Evolutionary conservation across 495 filamentous ascomycete genomes (phyloP).

Genomic region (Evansstolkia leycettana): DNA sequence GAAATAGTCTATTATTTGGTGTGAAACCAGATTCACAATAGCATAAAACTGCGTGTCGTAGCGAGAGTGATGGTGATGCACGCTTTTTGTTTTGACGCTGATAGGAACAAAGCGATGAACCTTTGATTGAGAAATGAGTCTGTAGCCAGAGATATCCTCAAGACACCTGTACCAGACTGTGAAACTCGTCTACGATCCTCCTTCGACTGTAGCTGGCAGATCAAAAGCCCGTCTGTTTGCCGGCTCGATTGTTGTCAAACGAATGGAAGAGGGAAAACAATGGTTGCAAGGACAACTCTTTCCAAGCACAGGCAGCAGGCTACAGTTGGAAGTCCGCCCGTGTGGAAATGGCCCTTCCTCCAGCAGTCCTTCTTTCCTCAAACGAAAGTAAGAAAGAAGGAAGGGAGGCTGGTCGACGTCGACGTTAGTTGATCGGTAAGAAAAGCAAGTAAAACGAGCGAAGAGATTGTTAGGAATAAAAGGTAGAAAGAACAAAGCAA

Average conservation of each 20-base stretch:
- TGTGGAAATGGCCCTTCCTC: conserved; percentile 3
- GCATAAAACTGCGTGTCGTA: not conserved
- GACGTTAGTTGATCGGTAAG: conserved; percentile 7
- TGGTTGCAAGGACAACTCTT: conserved; percentile 5
- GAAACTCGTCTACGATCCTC: too few relatives aligned
- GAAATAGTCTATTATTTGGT: conserved; percentile 1
- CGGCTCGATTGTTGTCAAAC: conserved; percentile 4
- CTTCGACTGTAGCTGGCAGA: too few relatives aligned
- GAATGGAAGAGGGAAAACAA: conserved; percentile 17
- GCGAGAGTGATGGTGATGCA: too few relatives aligned
- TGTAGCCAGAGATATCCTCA: too few relatives aligned
- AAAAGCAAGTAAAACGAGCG: conserved; percentile 14
- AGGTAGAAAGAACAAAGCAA: conserved; percentile 18
- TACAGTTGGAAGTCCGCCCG: not conserved
- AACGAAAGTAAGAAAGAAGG: conserved; percentile 13
- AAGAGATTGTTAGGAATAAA: conserved; percentile 10
- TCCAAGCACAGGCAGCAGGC: conserved; percentile 3
- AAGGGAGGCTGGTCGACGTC: conserved; percentile 9
- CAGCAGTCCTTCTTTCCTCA: conserved; percentile 16
- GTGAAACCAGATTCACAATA: conserved; percentile 8
- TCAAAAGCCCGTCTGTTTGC: too few relatives aligned
- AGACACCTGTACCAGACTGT: too few relatives aligned
- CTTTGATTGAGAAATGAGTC: too few relatives aligned
- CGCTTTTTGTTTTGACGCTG: too few relatives aligned
- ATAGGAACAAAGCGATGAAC: too few relatives aligned